Conservation (phyloP, 192 early-diverging fungal species). For the Coemansia sp. region DNA sequence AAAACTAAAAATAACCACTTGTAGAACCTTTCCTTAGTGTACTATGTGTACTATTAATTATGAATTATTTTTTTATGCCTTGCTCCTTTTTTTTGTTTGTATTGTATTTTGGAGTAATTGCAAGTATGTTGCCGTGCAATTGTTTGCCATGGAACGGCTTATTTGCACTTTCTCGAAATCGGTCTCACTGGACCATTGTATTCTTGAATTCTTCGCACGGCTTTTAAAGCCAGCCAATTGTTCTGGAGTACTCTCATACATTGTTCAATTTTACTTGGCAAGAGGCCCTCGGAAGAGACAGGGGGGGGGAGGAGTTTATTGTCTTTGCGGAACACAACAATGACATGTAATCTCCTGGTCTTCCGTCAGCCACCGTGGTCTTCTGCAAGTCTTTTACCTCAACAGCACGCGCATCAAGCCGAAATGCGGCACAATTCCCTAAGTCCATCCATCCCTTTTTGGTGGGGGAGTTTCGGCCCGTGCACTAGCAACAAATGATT, state of each 20-base stretch:
- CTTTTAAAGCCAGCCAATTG: too few relatives aligned
- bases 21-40: conserved; percentile 9
- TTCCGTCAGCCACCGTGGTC: too few relatives aligned
- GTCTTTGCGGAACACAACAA: neutral
- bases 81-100: neutral
- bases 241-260: too few relatives aligned
- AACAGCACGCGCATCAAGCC: too few relatives aligned
- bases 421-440: too few relatives aligned
- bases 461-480: too few relatives aligned
- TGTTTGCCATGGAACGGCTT: neutral
- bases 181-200: neutral
- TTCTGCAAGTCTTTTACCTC: too few relatives aligned
- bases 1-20: conserved; percentile 12
- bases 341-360: too few relatives aligned
- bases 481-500: too few relatives aligned
- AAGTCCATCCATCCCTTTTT: too few relatives aligned
- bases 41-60: neutral
- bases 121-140: neutral
- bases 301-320: neutral
- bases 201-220: neutral
- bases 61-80: neutral
- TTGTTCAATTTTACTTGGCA: neutral
- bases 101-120: neutral
- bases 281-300: neutral
- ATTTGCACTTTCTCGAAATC: neutral